A percentile compares a stretch with the other conserved stretches of the same genome.
Conservation (phyloP, 2,329 filamentous ascomycete species). For the Ascosphaera acerosa region DNA sequence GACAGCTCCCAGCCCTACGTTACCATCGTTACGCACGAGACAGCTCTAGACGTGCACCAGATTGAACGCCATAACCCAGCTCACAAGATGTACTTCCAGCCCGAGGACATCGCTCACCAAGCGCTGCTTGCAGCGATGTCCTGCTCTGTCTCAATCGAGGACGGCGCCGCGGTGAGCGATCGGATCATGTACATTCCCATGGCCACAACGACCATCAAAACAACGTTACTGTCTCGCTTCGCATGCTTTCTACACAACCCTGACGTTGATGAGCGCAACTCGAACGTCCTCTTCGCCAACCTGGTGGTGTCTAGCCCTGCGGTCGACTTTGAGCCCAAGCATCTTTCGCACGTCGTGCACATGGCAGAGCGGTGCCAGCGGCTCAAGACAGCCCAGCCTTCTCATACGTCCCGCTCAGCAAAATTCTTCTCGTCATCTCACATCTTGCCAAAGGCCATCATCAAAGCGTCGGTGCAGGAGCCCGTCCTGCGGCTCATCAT, state of each 20-base stretch:
- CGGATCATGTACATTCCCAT: slow-evolving; percentile 84
- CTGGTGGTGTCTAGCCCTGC: slow-evolving; percentile 90
- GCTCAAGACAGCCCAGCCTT: background rate
- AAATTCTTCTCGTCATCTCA: slow-evolving; percentile 52
- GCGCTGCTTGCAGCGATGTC: slow-evolving; percentile 78
- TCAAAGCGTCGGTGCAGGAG: slow-evolving; percentile 93
- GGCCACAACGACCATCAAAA: slow-evolving; percentile 87
- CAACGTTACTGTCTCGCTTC: slow-evolving; percentile 82
- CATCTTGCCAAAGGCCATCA: slow-evolving; percentile 75
- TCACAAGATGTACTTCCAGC: slow-evolving; percentile 94
- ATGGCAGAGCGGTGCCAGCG: too few species aligned
- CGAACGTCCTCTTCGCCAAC: slow-evolving; percentile 90
- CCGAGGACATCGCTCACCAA: slow-evolving; percentile 82
- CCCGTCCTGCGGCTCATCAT: slow-evolving; percentile 77
- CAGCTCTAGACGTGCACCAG: slow-evolving; percentile 76
- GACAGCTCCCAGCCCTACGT: slow-evolving; percentile 48
- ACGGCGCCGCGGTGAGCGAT: slow-evolving; percentile 65
- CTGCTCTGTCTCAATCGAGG: slow-evolving; percentile 73
- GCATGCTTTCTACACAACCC: slow-evolving; percentile 53
- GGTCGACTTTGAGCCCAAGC: slow-evolving; percentile 72
- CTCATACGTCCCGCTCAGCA: background rate
- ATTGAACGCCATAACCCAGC: slow-evolving; percentile 81
- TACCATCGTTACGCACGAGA: slow-evolving; percentile 85
- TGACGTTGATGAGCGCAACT: slow-evolving; percentile 64
- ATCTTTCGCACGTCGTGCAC: slow-evolving; percentile 44